These are phyloP conservation scores for Catunica adiposa DNA, from an alignment of 2,329 filamentous ascomycete species.

Conservation along the genomic window DNA sequence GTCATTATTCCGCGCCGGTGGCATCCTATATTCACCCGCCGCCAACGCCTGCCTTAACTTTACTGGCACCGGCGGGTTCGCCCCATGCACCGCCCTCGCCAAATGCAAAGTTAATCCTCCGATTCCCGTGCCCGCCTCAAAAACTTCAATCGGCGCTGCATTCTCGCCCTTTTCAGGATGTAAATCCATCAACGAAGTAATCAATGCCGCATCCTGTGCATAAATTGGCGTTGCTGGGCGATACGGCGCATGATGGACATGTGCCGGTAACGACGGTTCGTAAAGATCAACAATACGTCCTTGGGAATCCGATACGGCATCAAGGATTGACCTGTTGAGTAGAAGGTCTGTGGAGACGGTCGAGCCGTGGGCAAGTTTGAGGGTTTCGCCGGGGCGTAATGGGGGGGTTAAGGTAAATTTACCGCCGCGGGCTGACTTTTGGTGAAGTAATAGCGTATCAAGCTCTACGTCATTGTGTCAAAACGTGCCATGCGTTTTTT, in stretches of 20 bases:
- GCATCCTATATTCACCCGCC: slow-evolving; percentile 4
- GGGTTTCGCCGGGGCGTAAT: slow-evolving; percentile 20
- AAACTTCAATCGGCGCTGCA: slow-evolving; percentile 47
- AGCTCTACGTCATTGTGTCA: background rate
- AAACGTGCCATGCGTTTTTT: too few species aligned
- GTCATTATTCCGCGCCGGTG: slow-evolving; percentile 6
- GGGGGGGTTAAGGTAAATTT: slow-evolving; percentile 26
- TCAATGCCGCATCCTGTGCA: slow-evolving; percentile 55
- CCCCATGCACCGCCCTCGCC: slow-evolving; percentile 58
- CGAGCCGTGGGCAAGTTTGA: slow-evolving; percentile 30
- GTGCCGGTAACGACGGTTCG: slow-evolving; percentile 55
- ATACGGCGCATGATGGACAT: slow-evolving; percentile 44
- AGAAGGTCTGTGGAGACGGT: slow-evolving; percentile 36
- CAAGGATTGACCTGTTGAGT: slow-evolving; percentile 45
- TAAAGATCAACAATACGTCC: slow-evolving; percentile 38
- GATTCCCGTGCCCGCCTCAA: slow-evolving; percentile 76
- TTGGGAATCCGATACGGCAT: slow-evolving; percentile 37
- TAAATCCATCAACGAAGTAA: slow-evolving; percentile 61
- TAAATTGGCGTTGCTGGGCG: slow-evolving; percentile 64
- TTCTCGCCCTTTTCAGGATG: slow-evolving; percentile 26
- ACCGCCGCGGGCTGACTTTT: slow-evolving; percentile 20
- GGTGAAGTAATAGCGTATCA: slow-evolving; percentile 26
- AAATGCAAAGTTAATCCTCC: slow-evolving; percentile 62
- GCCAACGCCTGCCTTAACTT: slow-evolving; percentile 21
- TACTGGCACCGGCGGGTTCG: slow-evolving; percentile 39